Percentiles rank a stretch among this genome's conserved stretches.
Evolutionary conservation across 768 basidiomycete genomes (phyloP).

Genomic region (Hypholoma fasciculare): DNA sequence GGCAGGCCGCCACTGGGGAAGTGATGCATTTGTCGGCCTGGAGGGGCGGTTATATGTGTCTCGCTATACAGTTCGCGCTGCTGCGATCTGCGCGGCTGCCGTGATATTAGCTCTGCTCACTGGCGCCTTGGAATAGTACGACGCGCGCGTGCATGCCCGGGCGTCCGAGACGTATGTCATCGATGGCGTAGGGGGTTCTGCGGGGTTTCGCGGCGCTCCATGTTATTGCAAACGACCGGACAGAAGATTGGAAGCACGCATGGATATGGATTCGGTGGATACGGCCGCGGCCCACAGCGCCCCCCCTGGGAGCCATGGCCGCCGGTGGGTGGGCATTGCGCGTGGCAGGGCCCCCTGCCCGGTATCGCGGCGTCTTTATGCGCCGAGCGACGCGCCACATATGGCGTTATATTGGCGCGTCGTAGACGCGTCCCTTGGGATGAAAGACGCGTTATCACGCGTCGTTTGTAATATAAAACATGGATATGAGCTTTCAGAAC

Average conservation of each 20-base stretch:
- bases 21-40: not conserved
- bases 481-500: not conserved
- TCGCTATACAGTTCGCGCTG: no score
- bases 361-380: not conserved
- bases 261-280: not conserved
- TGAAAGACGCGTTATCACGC: constrained; percentile 47
- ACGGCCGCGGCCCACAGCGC: not conserved
- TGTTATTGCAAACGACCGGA: not conserved
- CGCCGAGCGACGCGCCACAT: not conserved
- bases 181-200: not conserved
- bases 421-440: constrained; percentile 13
- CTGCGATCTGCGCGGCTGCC: no score
- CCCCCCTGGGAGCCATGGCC: not conserved
- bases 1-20: not conserved
- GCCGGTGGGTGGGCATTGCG: not conserved
- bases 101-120: no score
- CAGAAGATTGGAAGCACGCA: not conserved
- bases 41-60: not conserved
- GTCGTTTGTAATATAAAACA: constrained; percentile 33
- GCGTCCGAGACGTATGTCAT: not conserved
- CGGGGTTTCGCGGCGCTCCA: not conserved
- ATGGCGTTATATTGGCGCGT: not conserved
- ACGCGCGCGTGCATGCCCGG: not conserved
- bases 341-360: not conserved
- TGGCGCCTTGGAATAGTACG: no score